Percentiles rank a stretch among this genome's conserved stretches.
Conservation (phyloP, 2,329 filamentous ascomycete species). For the Ceratocystis variospora region DNA sequence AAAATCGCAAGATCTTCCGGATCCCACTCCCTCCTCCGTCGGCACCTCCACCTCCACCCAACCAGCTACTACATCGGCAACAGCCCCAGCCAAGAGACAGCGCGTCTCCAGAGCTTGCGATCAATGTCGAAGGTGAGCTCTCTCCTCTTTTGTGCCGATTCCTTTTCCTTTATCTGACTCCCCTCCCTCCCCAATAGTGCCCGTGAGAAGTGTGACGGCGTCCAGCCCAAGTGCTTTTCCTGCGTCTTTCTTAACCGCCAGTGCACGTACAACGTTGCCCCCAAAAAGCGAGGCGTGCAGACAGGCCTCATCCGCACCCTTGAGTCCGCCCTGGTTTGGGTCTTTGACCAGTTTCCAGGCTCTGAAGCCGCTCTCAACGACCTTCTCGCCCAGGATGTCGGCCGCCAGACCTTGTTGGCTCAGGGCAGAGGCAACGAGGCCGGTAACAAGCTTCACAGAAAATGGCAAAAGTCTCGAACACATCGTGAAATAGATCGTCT, state of each 20-base stretch:
- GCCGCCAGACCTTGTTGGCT: slow-evolving; percentile 35
- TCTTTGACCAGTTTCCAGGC: slow-evolving; percentile 48
- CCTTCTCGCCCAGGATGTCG: slow-evolving; percentile 36
- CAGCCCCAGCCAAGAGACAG: slow-evolving; percentile 40
- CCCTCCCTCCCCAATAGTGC: slow-evolving; percentile 27
- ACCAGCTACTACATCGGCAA: slow-evolving; percentile 22
- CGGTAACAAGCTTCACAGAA: slow-evolving; percentile 44
- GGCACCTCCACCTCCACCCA: slow-evolving; percentile 20
- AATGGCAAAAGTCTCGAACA: slow-evolving; percentile 49
- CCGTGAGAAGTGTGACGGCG: slow-evolving; percentile 60
- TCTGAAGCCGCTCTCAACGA: slow-evolving; percentile 44
- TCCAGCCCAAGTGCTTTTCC: slow-evolving; percentile 51
- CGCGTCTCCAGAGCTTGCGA: slow-evolving; percentile 57
- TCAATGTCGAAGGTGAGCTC: slow-evolving; percentile 39
- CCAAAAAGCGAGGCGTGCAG: slow-evolving; percentile 64
- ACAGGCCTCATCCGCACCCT: slow-evolving; percentile 67
- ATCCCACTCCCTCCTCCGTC: slow-evolving; percentile 20
- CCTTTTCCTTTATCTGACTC: neutral
- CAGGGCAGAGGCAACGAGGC: slow-evolving; percentile 33
- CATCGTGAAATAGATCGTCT: slow-evolving; percentile 49
- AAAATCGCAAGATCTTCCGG: slow-evolving; percentile 24
- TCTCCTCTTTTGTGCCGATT: neutral
- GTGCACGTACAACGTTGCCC: slow-evolving; percentile 59
- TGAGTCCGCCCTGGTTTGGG: slow-evolving; percentile 53
- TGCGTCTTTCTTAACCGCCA: slow-evolving; percentile 48